Percentiles rank a stretch among this genome's conserved stretches.
Conservation (phyloP, 768 basidiomycete genomes). For the Tulasnella sp. region DNA sequence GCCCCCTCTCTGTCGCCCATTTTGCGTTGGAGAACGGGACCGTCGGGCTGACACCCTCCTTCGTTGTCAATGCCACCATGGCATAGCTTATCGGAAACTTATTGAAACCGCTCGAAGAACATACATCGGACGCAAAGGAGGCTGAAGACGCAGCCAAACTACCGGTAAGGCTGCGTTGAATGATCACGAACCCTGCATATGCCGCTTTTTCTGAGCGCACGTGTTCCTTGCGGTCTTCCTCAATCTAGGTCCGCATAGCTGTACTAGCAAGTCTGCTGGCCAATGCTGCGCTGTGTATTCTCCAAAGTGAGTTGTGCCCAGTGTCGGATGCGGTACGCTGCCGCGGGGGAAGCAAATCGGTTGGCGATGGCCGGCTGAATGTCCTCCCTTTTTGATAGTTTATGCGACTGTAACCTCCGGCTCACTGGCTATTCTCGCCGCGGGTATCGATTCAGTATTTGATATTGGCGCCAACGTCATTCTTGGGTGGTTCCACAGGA, state of each 20-base stretch:
- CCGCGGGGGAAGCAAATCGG: no score
- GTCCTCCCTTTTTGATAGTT: constrained; percentile 37
- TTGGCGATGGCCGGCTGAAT: no score
- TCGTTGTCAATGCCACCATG: background rate
- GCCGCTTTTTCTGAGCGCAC: no score
- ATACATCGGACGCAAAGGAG: constrained; percentile 66
- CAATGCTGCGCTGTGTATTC: constrained; percentile 57
- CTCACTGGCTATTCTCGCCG: constrained; percentile 80
- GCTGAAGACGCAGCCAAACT: constrained; percentile 55
- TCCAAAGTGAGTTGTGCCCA: constrained; percentile 45
- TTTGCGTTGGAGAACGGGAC: no score
- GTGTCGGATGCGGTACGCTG: constrained; percentile 15
- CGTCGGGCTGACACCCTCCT: background rate
- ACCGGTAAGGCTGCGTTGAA: constrained; percentile 35
- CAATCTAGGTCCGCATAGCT: constrained; percentile 67
- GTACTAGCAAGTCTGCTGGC: constrained; percentile 69
- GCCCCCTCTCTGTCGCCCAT: constrained; percentile 19
- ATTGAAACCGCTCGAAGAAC: constrained; percentile 82
- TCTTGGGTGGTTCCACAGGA: constrained; percentile 66
- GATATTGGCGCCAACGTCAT: constrained; percentile 75
- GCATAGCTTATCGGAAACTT: constrained; percentile 76
- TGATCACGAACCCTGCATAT: no score
- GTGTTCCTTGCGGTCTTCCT: no score
- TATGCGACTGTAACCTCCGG: constrained; percentile 81
- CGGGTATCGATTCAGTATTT: constrained; percentile 76